These are phyloP conservation scores for Termitomyces sp. DNA, from an alignment of 768 basidiomycete genomes.

Conservation along the genomic window DNA sequence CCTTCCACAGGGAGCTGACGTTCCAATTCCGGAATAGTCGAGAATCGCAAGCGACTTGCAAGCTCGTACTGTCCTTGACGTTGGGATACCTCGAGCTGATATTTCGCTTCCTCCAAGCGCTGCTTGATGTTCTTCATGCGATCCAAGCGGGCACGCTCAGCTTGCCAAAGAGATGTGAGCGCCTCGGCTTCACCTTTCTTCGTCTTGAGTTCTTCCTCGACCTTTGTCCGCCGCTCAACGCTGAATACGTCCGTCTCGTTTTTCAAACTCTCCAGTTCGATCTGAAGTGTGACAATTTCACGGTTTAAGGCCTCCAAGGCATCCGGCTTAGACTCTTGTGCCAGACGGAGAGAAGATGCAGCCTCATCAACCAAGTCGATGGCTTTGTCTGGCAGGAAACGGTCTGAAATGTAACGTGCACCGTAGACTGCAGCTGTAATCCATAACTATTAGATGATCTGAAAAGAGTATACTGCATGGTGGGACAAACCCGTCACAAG, in stretches of 20 bases:
- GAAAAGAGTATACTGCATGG: neutral
- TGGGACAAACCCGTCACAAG: slow-evolving; percentile 66
- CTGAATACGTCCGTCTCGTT: slow-evolving; percentile 85
- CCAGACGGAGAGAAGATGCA: slow-evolving; percentile 77
- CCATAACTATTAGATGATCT: neutral
- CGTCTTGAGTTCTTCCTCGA: slow-evolving; percentile 54
- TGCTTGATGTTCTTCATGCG: slow-evolving; percentile 69
- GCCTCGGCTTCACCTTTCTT: slow-evolving; percentile 61
- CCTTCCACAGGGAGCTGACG: slow-evolving; percentile 59
- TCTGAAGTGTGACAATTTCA: slow-evolving; percentile 81
- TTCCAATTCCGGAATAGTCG: slow-evolving; percentile 80
- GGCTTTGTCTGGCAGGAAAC: slow-evolving; percentile 87
- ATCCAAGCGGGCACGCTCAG: slow-evolving; percentile 65
- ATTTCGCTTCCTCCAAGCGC: slow-evolving; percentile 75
- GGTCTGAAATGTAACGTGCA: slow-evolving; percentile 81
- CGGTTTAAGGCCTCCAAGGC: slow-evolving; percentile 78
- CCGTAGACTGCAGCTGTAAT: slow-evolving; percentile 72
- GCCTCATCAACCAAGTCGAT: slow-evolving; percentile 94
- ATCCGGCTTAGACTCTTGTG: slow-evolving; percentile 86
- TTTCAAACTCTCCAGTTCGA: slow-evolving; percentile 85
- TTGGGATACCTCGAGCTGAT: slow-evolving; percentile 84
- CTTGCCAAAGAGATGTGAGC: slow-evolving; percentile 67
- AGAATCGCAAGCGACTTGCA: slow-evolving; percentile 79
- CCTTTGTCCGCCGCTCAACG: slow-evolving; percentile 60
- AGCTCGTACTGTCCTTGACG: slow-evolving; percentile 82